Evolutionary conservation across 129 eudicot genomes (phyloP), one percentile per base, ranked within the genome.

Genomic region (Deinandra increscens): DNA sequence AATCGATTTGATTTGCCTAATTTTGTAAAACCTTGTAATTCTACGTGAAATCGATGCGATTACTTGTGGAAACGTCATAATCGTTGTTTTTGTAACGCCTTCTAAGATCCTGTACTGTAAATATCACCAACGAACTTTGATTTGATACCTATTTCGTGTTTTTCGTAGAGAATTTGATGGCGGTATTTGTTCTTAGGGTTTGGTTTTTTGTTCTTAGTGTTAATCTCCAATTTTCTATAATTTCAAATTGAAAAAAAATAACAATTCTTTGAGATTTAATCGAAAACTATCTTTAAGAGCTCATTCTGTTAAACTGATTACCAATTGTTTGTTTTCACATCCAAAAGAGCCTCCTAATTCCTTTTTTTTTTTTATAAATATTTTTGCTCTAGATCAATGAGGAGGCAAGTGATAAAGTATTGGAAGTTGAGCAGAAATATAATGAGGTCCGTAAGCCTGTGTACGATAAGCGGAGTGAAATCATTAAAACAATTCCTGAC

Each of bases 381-480:
- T 50, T 70, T 53, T 68, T 69, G 60, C 61, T 74, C 9, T 68
- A 89, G 99, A 83, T 94, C 59, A 94, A 89, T 65, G 99, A 89
- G 71, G 91, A 94, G 72, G 93, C 90, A 38, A 85, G 92, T 69
- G 99, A 94, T 12, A 83, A 94, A 67, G 92, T 94, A 41, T 62
- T 94, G 86, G 99, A 87, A 73, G 73, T 89, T 26, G 95, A 94
- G 36, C 97, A 87, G 73, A 84, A 94, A 74, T 94, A 85, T 69
- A 85, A 84, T 33, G 90, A 76, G 80, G 62, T 87, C 10, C 87
- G 99, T 75, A 87, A 85, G 59, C 99, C 99, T 3, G 84, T 90
- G 63, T 94, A 94, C 38, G 96, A 85, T 55, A 94, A 85, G 81
- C 81, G 99, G 29, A 75, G 73, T 65, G 91, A 87, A n/a, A 74